These are phyloP conservation scores for Mycena capillaripes DNA, from an alignment of 768 basidiomycete species.

Conservation along the genomic window DNA sequence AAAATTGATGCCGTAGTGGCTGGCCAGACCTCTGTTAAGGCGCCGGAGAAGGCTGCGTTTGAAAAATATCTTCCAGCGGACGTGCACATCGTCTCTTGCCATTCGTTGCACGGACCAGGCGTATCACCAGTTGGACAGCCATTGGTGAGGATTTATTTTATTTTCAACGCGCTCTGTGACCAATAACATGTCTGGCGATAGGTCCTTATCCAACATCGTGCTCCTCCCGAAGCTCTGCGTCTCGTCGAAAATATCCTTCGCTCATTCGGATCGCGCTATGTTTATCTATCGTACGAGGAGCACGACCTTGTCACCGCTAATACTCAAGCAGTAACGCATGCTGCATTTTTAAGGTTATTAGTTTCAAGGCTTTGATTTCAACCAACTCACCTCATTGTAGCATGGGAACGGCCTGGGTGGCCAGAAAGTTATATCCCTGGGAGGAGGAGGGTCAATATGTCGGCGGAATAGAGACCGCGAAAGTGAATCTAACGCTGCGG, in stretches of 20 bases:
- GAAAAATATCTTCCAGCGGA: slow-evolving; percentile 90
- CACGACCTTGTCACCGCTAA: slow-evolving; percentile 98
- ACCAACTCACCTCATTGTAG: slow-evolving; percentile 54
- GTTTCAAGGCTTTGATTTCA: neutral
- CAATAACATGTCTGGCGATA: slow-evolving; percentile 45
- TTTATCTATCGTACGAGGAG: slow-evolving; percentile 95
- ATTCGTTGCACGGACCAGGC: slow-evolving; percentile 94
- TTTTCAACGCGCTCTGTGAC: neutral
- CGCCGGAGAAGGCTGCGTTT: slow-evolving; percentile 91
- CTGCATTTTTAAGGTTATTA: slow-evolving; percentile 91
- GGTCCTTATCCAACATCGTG: slow-evolving; percentile 93
- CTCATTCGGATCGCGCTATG: slow-evolving; percentile 86
- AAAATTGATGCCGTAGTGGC: slow-evolving; percentile 93
- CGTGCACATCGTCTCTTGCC: slow-evolving; percentile 91
- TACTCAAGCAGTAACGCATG: slow-evolving; percentile 98
- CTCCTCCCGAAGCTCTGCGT: slow-evolving; percentile 75
- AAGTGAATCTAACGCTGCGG: slow-evolving; percentile 95
- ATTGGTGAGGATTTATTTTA: slow-evolving; percentile 65
- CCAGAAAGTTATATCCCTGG: slow-evolving; percentile 89
- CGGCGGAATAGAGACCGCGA: slow-evolving; percentile 97
- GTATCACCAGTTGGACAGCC: slow-evolving; percentile 93
- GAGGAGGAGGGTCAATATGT: slow-evolving; percentile 96
- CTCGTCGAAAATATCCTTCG: slow-evolving; percentile 88
- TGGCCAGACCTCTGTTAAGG: slow-evolving; percentile 97
- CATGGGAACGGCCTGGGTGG: slow-evolving; percentile 98